Conservation (phyloP, 345 rosid species). For the Camelina neglecta region DNA sequence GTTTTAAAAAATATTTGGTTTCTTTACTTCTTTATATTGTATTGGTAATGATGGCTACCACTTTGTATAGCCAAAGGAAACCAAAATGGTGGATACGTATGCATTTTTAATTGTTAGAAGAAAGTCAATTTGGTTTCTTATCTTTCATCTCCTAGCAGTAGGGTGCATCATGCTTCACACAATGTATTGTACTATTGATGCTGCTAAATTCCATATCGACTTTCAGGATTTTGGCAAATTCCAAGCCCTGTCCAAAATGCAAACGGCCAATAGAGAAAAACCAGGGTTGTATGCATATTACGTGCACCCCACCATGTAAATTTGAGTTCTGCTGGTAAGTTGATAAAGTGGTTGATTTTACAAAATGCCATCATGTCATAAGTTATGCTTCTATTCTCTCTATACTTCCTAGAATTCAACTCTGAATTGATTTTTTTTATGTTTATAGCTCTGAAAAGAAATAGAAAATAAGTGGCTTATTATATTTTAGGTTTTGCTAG, state of each 20-base stretch:
- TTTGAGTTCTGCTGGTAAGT: slow-evolving; percentile 80
- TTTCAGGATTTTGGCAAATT: slow-evolving; percentile 76
- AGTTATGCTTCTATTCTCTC: slow-evolving; percentile 11
- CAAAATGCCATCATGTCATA: background rate
- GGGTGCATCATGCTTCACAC: slow-evolving; percentile 13
- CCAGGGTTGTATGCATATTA: slow-evolving; percentile 92
- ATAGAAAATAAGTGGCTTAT: background rate
- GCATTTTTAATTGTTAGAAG: slow-evolving; percentile 12
- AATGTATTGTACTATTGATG: slow-evolving; percentile 4
- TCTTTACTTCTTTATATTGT: background rate
- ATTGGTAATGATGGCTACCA: slow-evolving; percentile 4
- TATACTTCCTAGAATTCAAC: background rate
- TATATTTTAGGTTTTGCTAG: background rate
- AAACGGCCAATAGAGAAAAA: slow-evolving; percentile 83
- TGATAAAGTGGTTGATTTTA: slow-evolving; percentile 9
- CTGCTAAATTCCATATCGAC: slow-evolving; percentile 14
- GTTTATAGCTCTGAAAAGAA: slow-evolving; percentile 16
- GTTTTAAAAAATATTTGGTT: slow-evolving; percentile 3
- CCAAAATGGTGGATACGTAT: background rate
- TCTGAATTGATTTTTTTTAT: background rate
- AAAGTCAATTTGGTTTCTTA: slow-evolving; percentile 10
- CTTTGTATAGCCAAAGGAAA: slow-evolving; percentile 9
- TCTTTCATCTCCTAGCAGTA: slow-evolving; percentile 9
- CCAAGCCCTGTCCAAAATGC: slow-evolving; percentile 85
- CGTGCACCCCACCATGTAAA: slow-evolving; percentile 88